These are phyloP conservation scores for Phytopythium ostracodes DNA, from an alignment of 352 stramenopile species.

Conservation along the genomic window DNA sequence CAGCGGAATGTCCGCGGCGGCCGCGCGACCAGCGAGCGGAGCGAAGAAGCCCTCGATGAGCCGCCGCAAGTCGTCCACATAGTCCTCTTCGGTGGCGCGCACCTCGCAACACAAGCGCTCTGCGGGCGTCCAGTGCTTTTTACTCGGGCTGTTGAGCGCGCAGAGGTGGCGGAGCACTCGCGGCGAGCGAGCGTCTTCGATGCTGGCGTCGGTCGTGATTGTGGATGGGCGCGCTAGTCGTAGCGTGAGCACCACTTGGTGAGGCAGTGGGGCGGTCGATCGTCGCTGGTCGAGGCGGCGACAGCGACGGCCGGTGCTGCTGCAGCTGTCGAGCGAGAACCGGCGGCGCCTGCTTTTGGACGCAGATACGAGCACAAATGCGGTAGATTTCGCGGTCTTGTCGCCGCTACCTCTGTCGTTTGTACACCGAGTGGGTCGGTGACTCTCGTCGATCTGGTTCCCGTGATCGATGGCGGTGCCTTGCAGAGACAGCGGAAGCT, in stretches of 20 bases:
- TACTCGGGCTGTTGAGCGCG: conserved; percentile 20
- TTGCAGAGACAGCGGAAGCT: background rate
- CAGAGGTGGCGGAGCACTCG: conserved; percentile 22
- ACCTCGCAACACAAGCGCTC: conserved; percentile 28
- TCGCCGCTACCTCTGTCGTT: background rate
- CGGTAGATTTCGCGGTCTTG: too few relatives aligned
- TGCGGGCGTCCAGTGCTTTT: conserved; percentile 20
- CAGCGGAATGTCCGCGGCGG: conserved; percentile 11
- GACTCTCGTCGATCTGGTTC: background rate
- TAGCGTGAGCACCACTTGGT: background rate
- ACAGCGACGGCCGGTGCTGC: background rate
- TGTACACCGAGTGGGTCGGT: background rate
- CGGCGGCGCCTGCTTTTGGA: background rate
- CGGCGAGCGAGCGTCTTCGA: conserved; percentile 15
- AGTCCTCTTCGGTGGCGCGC: conserved; percentile 24
- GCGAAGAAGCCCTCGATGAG: conserved; percentile 20
- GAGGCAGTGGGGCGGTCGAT: background rate
- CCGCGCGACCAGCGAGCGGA: conserved; percentile 9
- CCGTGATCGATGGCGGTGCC: background rate
- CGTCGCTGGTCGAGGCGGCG: background rate
- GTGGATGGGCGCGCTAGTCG: background rate
- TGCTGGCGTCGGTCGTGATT: background rate
- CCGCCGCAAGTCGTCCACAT: conserved; percentile 20
- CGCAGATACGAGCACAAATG: background rate
- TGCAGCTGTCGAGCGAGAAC: background rate